Evolutionary conservation across 2,329 filamentous ascomycete species (phyloP), one percentile per base, ranked within the genome.

Genomic region (Annulohypoxylon truncatum): DNA sequence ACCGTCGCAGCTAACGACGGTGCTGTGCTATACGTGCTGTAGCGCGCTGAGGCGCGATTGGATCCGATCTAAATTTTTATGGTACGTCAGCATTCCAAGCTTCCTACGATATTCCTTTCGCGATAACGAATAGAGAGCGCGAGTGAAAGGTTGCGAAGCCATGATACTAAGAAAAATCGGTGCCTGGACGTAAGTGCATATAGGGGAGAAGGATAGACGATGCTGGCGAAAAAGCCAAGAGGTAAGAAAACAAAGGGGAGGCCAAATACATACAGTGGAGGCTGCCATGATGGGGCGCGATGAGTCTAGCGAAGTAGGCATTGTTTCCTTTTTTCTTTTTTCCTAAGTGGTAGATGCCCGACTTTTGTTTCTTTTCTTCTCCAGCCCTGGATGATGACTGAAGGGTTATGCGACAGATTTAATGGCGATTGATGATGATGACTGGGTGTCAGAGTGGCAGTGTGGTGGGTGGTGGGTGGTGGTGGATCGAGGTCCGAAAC

Each of bases 281-380:
- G 85, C 83, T 64, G 85, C 85, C 86, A 89, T 88, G 77, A 89
- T 89, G 73, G 86, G 86, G 76, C 86, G 85, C 57, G 85, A 82
- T 46, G 86, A 89, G 60, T 89, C 86, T 62, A 88, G 74, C n/a
- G 86, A 89, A 66, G 82, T 77, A 76, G 85, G 84, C 86, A 89
- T 89, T 53, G 57, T 72, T 22, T 38, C 42, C 35, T 38, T 38
- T 7, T 7, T n/a, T 35, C 18, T 63, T 42, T 18, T 42, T 56
- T 12, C 38, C 22, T 24, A 26, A 12, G 13, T 29, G 44, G 38
- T 51, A 42, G 33, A 53, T 42, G 47, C 35, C 18, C 33, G 10
- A 26, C 13, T 33, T 54, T 55, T 28, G 51, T 51, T 60, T 64
- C 28, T 42, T 50, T 50, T 57, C 40, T 48, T 60, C 10, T 52